These are phyloP conservation scores for Ophiocordyceps camponoti-leonardi DNA, from an alignment of 2,329 filamentous ascomycete genomes.

Conservation along the genomic window DNA sequence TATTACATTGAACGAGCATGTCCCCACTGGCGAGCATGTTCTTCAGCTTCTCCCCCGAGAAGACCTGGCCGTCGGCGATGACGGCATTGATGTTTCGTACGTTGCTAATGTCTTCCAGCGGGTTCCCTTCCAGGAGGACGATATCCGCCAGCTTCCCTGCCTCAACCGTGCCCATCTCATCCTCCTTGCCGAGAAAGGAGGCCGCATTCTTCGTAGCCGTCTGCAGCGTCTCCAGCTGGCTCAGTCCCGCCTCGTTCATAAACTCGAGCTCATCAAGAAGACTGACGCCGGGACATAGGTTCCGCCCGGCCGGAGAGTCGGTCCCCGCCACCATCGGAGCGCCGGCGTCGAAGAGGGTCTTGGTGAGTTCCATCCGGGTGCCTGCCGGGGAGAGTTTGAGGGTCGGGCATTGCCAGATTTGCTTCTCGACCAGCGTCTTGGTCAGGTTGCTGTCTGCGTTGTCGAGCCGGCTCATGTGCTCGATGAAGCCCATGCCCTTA, in stretches of 20 bases:
- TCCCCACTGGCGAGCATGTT: not conserved
- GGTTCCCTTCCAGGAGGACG: not conserved
- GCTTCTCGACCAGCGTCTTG: not conserved
- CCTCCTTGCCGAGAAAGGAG: not conserved
- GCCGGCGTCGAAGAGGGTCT: not conserved
- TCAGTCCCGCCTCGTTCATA: not conserved
- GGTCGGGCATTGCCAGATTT: not conserved
- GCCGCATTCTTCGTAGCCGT: not conserved
- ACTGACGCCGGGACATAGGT: not conserved
- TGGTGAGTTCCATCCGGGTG: not conserved
- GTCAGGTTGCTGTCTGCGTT: not conserved
- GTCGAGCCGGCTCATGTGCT: not conserved
- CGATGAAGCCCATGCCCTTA: not conserved
- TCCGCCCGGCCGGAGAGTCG: not conserved
- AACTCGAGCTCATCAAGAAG: not conserved
- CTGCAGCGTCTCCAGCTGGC: not conserved
- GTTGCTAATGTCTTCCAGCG: not conserved
- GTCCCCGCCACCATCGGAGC: not conserved
- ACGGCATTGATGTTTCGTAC: not conserved
- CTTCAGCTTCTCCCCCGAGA: not conserved
- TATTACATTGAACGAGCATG: not conserved
- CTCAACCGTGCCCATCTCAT: not conserved
- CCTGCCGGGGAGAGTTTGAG: not conserved
- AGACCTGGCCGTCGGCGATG: not conserved
- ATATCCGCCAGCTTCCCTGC: not conserved